phyloP scores from a whole-genome alignment of 2,329 filamentous ascomycete genomes.

The Fusarium sp. region DNA sequence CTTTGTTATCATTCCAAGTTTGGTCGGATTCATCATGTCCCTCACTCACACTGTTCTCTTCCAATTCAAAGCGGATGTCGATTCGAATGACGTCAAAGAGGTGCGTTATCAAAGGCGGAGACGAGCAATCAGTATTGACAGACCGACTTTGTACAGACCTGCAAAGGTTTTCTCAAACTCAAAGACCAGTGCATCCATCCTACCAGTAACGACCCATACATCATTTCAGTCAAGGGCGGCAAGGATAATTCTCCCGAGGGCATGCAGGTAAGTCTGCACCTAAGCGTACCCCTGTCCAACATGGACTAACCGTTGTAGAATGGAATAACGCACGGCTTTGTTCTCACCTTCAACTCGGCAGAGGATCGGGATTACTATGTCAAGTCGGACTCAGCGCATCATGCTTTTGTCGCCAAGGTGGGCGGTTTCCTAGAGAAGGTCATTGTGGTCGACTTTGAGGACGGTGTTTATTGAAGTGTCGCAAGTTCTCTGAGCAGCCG shows the following conservation, averaged over 20 bases:
- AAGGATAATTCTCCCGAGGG: conserved; percentile 32
- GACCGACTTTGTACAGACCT: not conserved
- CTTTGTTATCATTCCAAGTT: not conserved
- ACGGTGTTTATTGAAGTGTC: conserved; percentile 57
- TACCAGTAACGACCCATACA: conserved; percentile 14
- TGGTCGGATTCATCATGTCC: conserved; percentile 1
- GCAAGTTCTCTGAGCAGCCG: not conserved
- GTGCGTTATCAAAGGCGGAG: not conserved
- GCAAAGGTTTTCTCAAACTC: conserved; percentile 10
- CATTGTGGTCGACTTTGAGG: conserved; percentile 73
- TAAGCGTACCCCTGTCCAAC: accelerated
- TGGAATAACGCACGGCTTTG: conserved; percentile 78
- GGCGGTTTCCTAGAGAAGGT: conserved; percentile 65
- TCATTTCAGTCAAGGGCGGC: conserved; percentile 11
- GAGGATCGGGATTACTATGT: conserved; percentile 80
- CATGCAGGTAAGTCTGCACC: not conserved
- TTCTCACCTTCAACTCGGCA: conserved; percentile 74
- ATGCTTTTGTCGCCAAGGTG: conserved; percentile 69
- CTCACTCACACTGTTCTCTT: conserved; percentile 24
- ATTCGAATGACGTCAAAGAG: not conserved
- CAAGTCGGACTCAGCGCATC: conserved; percentile 74
- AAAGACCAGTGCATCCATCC: conserved; percentile 25
- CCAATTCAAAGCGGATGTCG: conserved; percentile 17
- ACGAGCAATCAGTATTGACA: conserved; percentile 1
- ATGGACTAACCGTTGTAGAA: conserved; percentile 57